Percentiles rank a stretch among this genome's conserved stretches.
These are phyloP conservation scores for Picea sitchensis DNA, from an alignment of 75 land plant species.

Conservation along the genomic window DNA sequence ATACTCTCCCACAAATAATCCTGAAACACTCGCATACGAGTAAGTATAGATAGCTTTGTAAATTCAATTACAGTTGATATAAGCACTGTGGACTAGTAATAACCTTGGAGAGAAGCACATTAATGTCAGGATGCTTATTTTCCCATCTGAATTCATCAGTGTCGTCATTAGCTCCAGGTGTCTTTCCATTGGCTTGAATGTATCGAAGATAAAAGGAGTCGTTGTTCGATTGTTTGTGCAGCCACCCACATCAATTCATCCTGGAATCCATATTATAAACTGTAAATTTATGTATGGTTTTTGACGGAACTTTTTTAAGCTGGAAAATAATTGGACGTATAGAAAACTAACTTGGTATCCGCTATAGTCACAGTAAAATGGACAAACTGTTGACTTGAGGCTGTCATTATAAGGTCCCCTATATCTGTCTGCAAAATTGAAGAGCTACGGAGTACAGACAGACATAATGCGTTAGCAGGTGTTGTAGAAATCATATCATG, in stretches of 20 bases:
- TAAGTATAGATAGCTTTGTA: too few relatives aligned
- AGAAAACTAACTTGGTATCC: conserved; percentile 58
- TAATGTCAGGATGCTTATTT: conserved; percentile 78
- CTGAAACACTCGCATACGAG: conserved; percentile 13
- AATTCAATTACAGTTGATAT: too few relatives aligned
- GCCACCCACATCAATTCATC: conserved; percentile 98
- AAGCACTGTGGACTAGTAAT: not conserved
- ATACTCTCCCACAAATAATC: conserved; percentile 28
- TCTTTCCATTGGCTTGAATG: conserved; percentile 57
- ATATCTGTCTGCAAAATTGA: conserved; percentile 70
- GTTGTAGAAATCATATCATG: not conserved
- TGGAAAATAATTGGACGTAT: not conserved
- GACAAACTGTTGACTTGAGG: conserved; percentile 64
- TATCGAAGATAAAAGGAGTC: conserved; percentile 37
- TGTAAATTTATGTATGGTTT: not conserved
- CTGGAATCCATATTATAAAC: conserved; percentile 15
- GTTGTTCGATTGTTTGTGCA: conserved; percentile 50
- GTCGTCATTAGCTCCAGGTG: conserved; percentile 52
- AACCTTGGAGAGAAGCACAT: conserved; percentile 74
- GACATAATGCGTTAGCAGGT: not conserved
- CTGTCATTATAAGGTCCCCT: conserved; percentile 83
- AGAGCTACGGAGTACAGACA: conserved; percentile 42
- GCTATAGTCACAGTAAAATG: conserved; percentile 89
- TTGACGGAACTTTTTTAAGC: not conserved
- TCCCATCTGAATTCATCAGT: conserved; percentile 78